Base-by-base conservation (phyloP, 169 alveolate genomes). In the Condylostoma magnum region DNA sequence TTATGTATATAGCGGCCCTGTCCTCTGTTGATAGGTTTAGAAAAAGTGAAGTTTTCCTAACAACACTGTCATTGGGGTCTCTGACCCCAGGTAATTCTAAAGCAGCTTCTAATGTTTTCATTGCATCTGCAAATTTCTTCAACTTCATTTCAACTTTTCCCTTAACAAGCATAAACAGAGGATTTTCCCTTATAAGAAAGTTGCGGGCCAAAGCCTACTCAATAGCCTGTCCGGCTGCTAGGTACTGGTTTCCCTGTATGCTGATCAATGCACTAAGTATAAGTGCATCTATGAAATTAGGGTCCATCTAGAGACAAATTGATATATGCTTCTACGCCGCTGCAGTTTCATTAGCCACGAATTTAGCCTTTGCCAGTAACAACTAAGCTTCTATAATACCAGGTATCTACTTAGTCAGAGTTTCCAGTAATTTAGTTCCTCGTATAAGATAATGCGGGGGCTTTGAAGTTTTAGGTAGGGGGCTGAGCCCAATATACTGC, bases 161-260 rank as follows among this genome's bases (percentile, higher is more conserved):
- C 60, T 86, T 92, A 48, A 92, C 86, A 8, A 89, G 74, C 91
- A 90, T 77, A 66, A 85, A 92, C 6, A 91, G 77, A n/a, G 97
- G 93, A 65, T 92, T 90, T 54, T 87, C 94, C 60, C 95, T 73
- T 37, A 91, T 90, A 25, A 63, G 78, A 65, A 92, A 89, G 74
- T 89, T 90, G 58, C 87, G 77, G 25, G 95, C 89, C 69, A 92
- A 76, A 2, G 95, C 95, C 54, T 90, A 87, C 75, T 94, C 86
- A 33, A 94, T 76, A 18, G 87, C 72, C 69, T 87, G 86, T 57
- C 84, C 58, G 10, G 98, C 98, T 48, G 90, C 80, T 44, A 82
- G 77, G 43, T 68, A 83, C 70, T 91, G 89, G 34, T 83, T 87
- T 4, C 83, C 38, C 53, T 86, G 86, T 28, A 84, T 76, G 30